Conservation (phyloP, 2,329 filamentous ascomycete species). For the Ophiognomonia clavigignenti-juglandacearum region DNA sequence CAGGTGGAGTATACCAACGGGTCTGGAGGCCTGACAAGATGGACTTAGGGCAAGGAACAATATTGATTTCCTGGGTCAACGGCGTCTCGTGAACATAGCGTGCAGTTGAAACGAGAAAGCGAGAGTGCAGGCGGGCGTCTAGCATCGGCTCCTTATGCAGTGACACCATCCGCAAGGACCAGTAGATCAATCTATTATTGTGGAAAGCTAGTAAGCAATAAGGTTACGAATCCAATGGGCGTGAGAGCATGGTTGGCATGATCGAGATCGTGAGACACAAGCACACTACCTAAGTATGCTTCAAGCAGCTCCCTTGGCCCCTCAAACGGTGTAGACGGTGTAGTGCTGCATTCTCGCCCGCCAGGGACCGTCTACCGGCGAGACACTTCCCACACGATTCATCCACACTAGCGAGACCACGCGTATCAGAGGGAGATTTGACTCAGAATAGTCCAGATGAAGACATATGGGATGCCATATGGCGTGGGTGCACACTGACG, state of each 20-base stretch:
- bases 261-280: conserved; percentile 10
- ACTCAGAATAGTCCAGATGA: conserved; percentile 3
- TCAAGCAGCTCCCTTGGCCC: not conserved
- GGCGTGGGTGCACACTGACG: conserved; percentile 5
- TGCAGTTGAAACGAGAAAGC: conserved; percentile 4
- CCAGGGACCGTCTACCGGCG: conserved; percentile 2
- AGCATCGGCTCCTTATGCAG: conserved; percentile 11
- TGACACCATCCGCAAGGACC: conserved; percentile 7
- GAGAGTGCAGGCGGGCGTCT: conserved; percentile 12
- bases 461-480: not conserved
- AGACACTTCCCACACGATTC: not conserved
- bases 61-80: not conserved
- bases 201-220: conserved; percentile 3
- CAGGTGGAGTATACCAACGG: conserved; percentile 1
- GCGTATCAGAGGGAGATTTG: not conserved
- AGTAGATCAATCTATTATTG: not conserved
- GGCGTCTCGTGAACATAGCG: not conserved
- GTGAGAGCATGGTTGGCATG: conserved; percentile 1
- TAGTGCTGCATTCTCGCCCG: not conserved
- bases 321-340: not conserved
- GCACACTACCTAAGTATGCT: conserved; percentile 7
- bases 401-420: not conserved
- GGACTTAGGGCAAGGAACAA: conserved; percentile 2
- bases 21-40: conserved; percentile 6
- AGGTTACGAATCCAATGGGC: conserved; percentile 1